Conservation (phyloP, 345 rosid species). For the Jatropha curcas region DNA sequence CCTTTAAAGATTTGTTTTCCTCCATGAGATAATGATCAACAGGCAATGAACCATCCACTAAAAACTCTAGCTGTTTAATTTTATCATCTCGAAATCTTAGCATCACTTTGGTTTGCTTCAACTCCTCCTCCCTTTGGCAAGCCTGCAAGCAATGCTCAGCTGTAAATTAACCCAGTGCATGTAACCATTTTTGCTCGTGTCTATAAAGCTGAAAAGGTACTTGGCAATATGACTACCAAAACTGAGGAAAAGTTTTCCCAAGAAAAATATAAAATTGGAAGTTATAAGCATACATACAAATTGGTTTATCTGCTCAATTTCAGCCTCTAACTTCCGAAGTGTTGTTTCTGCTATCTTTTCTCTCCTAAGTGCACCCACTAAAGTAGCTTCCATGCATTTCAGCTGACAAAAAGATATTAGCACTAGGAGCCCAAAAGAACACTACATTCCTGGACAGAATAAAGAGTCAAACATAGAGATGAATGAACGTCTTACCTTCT, state of each 20-base stretch:
- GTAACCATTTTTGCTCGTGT: neutral
- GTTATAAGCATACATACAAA: constrained; percentile 50
- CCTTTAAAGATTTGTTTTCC: constrained; percentile 61
- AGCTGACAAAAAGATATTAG: constrained; percentile 39
- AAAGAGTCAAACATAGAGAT: constrained; percentile 11
- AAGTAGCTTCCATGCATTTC: constrained; percentile 38
- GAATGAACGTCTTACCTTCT: constrained; percentile 44
- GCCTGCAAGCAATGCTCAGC: constrained; percentile 51
- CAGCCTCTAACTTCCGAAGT: constrained; percentile 52
- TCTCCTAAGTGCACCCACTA: constrained; percentile 65
- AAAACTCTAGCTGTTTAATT: constrained; percentile 55
- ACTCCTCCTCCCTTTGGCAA: constrained; percentile 59
- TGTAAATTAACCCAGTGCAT: constrained; percentile 20
- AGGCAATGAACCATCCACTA: constrained; percentile 47
- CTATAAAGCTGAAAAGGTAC: neutral
- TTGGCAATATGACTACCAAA: constrained; percentile 1
- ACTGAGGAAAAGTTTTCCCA: neutral
- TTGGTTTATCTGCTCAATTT: constrained; percentile 55
- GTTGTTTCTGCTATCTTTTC: constrained; percentile 63
- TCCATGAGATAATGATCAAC: constrained; percentile 54
- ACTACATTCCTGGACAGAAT: constrained; percentile 6
- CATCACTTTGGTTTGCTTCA: constrained; percentile 49
- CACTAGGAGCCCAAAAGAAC: constrained; percentile 9
- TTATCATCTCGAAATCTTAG: constrained; percentile 64
- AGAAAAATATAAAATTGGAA: constrained; percentile 12